Evolutionary conservation across 1,284 basidiomycete genomes (phyloP).

Genomic region (Uromyces viciae-fabae): DNA sequence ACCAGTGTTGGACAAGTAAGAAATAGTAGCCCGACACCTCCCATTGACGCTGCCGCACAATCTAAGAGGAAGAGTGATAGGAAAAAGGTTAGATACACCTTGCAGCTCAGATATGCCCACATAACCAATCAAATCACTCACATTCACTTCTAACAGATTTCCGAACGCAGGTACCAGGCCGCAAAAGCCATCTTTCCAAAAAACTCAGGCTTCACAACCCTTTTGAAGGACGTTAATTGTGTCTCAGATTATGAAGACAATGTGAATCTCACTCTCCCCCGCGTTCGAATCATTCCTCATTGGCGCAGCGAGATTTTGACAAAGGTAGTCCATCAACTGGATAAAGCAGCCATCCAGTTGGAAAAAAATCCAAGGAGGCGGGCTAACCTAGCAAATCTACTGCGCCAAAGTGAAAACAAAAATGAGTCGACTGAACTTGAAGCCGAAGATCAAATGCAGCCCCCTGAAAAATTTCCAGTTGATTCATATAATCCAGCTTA

Average conservation of each 20-base stretch:
- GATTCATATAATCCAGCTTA: constrained; percentile 2
- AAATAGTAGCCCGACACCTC: neutral
- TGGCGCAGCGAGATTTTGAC: constrained; percentile 6
- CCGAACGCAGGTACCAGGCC: neutral
- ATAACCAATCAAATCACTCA: neutral
- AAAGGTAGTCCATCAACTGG: constrained; percentile 5
- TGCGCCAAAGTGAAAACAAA: neutral
- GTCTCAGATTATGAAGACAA: constrained; percentile 18
- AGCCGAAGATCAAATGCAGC: neutral
- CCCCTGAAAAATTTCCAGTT: neutral
- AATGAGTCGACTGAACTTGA: neutral
- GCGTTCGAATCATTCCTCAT: neutral
- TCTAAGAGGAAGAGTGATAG: neutral
- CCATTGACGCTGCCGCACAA: too few relatives aligned
- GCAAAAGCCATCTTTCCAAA: neutral
- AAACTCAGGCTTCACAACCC: neutral
- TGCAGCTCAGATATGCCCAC: neutral
- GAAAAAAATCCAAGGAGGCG: neutral
- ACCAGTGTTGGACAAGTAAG: neutral
- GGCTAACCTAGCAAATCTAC: neutral
- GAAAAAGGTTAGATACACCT: neutral
- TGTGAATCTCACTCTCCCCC: neutral
- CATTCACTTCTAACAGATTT: neutral
- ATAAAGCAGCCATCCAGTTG: neutral
- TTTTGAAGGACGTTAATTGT: neutral